phyloP scores from a whole-genome alignment of 1,284 basidiomycete genomes.

The Singerocomus rubriflavus region DNA sequence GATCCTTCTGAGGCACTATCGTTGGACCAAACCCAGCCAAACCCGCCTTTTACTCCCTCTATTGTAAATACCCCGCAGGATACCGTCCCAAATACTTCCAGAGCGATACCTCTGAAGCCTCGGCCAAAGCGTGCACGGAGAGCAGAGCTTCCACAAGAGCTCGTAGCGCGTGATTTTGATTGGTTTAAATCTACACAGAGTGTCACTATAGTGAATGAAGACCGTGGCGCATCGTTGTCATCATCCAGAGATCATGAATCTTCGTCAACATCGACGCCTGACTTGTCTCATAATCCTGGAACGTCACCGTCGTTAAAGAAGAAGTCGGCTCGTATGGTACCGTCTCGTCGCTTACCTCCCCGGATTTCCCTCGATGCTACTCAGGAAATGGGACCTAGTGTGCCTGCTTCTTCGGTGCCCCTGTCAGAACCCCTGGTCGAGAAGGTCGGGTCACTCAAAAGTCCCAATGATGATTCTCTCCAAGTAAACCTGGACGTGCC shows the following conservation, averaged over 20 bases:
- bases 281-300: neutral
- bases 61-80: neutral
- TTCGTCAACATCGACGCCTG: neutral
- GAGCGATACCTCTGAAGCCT: slow-evolving; percentile 15
- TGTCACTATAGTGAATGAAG: neutral
- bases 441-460: neutral
- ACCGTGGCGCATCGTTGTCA: neutral
- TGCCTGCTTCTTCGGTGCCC: neutral
- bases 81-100: neutral
- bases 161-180: slow-evolving; percentile 31
- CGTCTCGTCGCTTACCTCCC: slow-evolving; percentile 23
- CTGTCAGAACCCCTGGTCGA: neutral
- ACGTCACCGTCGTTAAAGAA: slow-evolving; percentile 9
- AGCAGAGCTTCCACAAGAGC: slow-evolving; percentile 24
- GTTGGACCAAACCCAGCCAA: neutral
- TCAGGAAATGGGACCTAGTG: neutral
- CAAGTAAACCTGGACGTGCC: slow-evolving; percentile 8
- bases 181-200: slow-evolving; percentile 27
- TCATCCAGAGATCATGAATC: slow-evolving; percentile 1
- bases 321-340: slow-evolving; percentile 29
- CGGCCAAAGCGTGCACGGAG: slow-evolving; percentile 27
- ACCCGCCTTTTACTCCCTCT: neutral
- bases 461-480: neutral
- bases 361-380: slow-evolving; percentile 8
- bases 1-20: slow-evolving; percentile 2